Evolutionary conservation across 257 asterid genomes (phyloP).

Genomic region (Apocynum venetum): DNA sequence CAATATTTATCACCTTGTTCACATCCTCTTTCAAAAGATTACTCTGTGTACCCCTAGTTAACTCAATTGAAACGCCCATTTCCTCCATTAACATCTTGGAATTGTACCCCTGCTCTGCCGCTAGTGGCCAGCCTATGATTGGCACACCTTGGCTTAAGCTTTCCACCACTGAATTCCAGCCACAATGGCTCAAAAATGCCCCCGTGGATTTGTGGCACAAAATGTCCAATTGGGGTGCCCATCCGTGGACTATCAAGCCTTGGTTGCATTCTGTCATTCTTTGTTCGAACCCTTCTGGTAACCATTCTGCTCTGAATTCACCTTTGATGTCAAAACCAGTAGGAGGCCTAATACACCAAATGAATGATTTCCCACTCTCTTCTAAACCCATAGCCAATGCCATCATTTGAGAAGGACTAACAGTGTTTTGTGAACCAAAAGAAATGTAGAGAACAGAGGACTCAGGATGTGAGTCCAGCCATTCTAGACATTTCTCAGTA

Average conservation of each 20-base stretch:
- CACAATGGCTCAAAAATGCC: constrained; percentile 84
- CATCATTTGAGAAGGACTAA: constrained; percentile 75
- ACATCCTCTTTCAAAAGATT: constrained; percentile 49
- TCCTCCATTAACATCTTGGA: constrained; percentile 81
- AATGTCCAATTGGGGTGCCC: constrained; percentile 96
- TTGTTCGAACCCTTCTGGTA: constrained; percentile 57
- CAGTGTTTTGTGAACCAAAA: constrained; percentile 94
- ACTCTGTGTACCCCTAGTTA: constrained; percentile 45
- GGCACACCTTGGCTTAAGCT: constrained; percentile 91
- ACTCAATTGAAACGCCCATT: constrained; percentile 64
- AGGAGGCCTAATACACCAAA: constrained; percentile 86
- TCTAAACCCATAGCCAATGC: constrained; percentile 72
- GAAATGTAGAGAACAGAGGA: constrained; percentile 66
- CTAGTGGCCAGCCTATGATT: constrained; percentile 90
- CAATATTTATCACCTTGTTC: constrained; percentile 47
- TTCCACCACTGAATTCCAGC: constrained; percentile 88
- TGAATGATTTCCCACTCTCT: constrained; percentile 52
- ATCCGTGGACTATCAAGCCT: constrained; percentile 63
- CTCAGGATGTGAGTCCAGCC: constrained; percentile 48
- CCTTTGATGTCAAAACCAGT: constrained; percentile 42
- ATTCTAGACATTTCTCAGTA: constrained; percentile 56
- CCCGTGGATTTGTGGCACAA: constrained; percentile 63
- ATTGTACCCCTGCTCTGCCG: constrained; percentile 85
- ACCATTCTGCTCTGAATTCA: constrained; percentile 66
- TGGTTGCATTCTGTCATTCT: constrained; percentile 22